Base-by-base conservation (phyloP, 2,329 filamentous ascomycete genomes). In the Fusarium ramigenum region DNA sequence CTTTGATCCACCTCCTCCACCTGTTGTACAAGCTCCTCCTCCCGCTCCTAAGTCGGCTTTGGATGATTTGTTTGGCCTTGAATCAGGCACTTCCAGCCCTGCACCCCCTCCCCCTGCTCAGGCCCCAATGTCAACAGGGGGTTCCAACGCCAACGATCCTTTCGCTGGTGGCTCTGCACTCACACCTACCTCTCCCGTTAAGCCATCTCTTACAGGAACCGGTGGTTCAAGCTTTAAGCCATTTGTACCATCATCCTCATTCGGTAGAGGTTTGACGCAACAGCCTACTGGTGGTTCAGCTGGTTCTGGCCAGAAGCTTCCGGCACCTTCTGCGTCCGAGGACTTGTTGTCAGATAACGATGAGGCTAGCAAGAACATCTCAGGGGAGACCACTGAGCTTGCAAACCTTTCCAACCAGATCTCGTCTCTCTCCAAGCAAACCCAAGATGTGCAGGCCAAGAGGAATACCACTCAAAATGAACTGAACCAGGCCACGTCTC, bases 341-440 rank as follows among this genome's bases (percentile, higher is more conserved):
- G 96, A 98, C 81, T 87, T 98, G 12, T 87, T 99, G n/a, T 94
- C 93, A 21, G 95, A 98, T 76, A 92, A 92, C 73, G 96, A 98
- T 74, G 95, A 97, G 78, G 91, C 95, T 62, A 96, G 92, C 83
- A 96, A 93, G 82, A 97, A 93, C 80, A 86, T 98, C 32, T 96
- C 93, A 1, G 92, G 91, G 73, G 96, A 99, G 79, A 96, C 95
- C 5, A 92, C 93, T 1, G 96, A 99, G 81, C 87, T 99, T 65
- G 96, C 95, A 58, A 98, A 99, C 80, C 87, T 99, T 76, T 98
- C 96, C 2, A 98, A 97, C 81, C 96, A 98, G 82, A 94, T 99
- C 73, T 92, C 94, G 37, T 96, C 93, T 5, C 84, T 99, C 62
- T 93, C 95, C 1, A 97, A 92, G 79, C 95, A 99, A 83, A 97